A percentile compares a stretch with the other conserved stretches of the same genome.
These are phyloP conservation scores for Cercophora sp. DNA, from an alignment of 495 filamentous ascomycete genomes.

Conservation along the genomic window DNA sequence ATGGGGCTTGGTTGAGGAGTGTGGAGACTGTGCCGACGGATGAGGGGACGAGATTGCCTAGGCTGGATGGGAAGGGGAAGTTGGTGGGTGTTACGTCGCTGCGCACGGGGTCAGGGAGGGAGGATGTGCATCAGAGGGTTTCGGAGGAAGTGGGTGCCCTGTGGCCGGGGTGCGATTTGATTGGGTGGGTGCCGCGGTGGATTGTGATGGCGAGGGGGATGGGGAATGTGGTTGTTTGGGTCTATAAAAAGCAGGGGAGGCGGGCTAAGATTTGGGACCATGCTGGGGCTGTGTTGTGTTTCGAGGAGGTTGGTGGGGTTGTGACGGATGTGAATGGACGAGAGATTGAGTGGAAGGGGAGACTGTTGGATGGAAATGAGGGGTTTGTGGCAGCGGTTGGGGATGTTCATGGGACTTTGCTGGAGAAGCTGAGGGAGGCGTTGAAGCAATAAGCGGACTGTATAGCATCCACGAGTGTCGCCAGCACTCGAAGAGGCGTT, in stretches of 20 bases:
- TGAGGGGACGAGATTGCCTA: too few species aligned
- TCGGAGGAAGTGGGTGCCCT: constrained; percentile 43
- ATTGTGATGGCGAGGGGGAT: constrained; percentile 56
- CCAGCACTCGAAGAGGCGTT: too few species aligned
- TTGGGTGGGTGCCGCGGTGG: constrained; percentile 64
- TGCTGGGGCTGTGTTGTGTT: constrained; percentile 64
- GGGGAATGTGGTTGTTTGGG: constrained; percentile 58
- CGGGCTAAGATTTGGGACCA: constrained; percentile 71
- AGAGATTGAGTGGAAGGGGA: constrained; percentile 45
- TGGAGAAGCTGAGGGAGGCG: too few species aligned
- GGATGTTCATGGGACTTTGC: constrained; percentile 34
- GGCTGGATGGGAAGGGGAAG: too few species aligned
- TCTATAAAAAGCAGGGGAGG: constrained; percentile 50
- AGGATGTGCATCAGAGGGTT: constrained; percentile 19
- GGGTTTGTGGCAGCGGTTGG: constrained; percentile 46
- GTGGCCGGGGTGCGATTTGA: constrained; percentile 53
- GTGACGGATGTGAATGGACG: constrained; percentile 60
- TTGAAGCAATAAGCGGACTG: too few species aligned
- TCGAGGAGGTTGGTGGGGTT: constrained; percentile 59
- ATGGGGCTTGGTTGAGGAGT: neutral
- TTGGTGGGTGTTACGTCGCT: too few species aligned
- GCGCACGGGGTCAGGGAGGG: neutral
- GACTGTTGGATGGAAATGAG: constrained; percentile 44
- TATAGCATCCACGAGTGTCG: too few species aligned
- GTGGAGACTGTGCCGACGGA: neutral